Evolutionary conservation across 164 flowering plant species (phyloP), one percentile per base, ranked within the genome.

Genomic region (Nymphaea thermarum): DNA sequence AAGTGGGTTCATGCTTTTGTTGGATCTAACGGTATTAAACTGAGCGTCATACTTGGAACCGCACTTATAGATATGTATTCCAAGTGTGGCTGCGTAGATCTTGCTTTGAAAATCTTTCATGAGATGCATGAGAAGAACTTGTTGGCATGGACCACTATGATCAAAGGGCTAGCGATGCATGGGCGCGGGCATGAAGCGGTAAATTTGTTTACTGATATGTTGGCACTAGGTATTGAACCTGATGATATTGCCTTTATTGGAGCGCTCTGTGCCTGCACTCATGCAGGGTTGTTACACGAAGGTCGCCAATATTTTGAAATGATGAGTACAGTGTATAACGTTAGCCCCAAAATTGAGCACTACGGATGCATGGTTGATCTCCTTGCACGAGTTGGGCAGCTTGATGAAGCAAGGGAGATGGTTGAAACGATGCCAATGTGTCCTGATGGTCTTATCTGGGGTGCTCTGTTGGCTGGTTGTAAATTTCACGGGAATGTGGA

Each of bases 311-410:
- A 63, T 72, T 79, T 79, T 44, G n/a, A 77, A 66, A 66, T 62
- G 6, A 76, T 76, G 77, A 74, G 68, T 11, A 59, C 25, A 42
- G 68, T 65, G 4, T 76, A 79, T 66, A 72, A 65, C 11, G 70
- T 72, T 66, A 43, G 4, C 12, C 79, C 72, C 36, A 79, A 72
- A 59, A 72, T 79, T 65, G 84, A 81, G 66, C 82, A 81, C 69
- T 81, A 79, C 77, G 82, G 84, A 6, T 81, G 84, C 43, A 72
- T 79, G 76, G 82, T 81, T 62, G 84, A 81, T 81, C 77, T 81
- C 15, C 67, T 81, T 41, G 68, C 74, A 4, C 80, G 82, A 11
- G 73, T 55, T 66, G 84, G 84, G 42, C 67, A 68, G 64, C 73
- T 79, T 2, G 64, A 72, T 45, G 75, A 81, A 57, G 82, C 84